phyloP scores from a whole-genome alignment of 2,329 filamentous ascomycete genomes.

The Bipolaris bicolor region DNA sequence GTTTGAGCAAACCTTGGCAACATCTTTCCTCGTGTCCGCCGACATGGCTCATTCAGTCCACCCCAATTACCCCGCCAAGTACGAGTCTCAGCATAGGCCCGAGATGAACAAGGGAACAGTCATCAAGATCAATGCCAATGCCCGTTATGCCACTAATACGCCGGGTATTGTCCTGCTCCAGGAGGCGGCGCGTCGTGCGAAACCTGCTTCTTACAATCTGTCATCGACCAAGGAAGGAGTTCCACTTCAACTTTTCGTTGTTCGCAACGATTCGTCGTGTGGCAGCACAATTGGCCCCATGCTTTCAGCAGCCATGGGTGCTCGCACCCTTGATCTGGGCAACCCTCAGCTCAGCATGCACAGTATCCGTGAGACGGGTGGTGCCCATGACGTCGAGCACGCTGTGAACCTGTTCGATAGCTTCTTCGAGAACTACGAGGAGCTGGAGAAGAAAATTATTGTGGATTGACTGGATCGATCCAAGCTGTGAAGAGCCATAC shows the following conservation, averaged over 20 bases:
- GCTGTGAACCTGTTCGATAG: constrained; percentile 84
- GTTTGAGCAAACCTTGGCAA: constrained; percentile 89
- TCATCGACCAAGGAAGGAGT: constrained; percentile 66
- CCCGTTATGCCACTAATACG: constrained; percentile 94
- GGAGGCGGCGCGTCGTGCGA: constrained; percentile 73
- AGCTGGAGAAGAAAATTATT: constrained; percentile 79
- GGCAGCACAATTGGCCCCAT: constrained; percentile 98
- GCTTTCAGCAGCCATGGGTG: constrained; percentile 83
- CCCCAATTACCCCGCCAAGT: constrained; percentile 91
- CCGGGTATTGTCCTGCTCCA: constrained; percentile 92
- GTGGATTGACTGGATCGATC: constrained; percentile 67
- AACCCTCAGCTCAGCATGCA: constrained; percentile 98
- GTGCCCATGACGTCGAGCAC: constrained; percentile 84
- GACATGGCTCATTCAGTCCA: constrained; percentile 98
- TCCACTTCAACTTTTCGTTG: constrained; percentile 93
- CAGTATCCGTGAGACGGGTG: constrained; percentile 91
- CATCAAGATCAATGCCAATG: constrained; percentile 98
- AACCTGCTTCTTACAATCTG: constrained; percentile 53
- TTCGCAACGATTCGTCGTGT: constrained; percentile 92
- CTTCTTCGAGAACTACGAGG: constrained; percentile 86
- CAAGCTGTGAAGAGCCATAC: constrained; percentile 26
- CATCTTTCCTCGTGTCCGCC: constrained; percentile 91
- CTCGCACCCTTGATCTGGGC: constrained; percentile 87
- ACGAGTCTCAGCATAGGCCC: constrained; percentile 87
- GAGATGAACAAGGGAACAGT: constrained; percentile 97